Evolutionary conservation across 2,329 filamentous ascomycete species (phyloP), one percentile per base, ranked within the genome.

Genomic region (Pyrenochaeta sp.): DNA sequence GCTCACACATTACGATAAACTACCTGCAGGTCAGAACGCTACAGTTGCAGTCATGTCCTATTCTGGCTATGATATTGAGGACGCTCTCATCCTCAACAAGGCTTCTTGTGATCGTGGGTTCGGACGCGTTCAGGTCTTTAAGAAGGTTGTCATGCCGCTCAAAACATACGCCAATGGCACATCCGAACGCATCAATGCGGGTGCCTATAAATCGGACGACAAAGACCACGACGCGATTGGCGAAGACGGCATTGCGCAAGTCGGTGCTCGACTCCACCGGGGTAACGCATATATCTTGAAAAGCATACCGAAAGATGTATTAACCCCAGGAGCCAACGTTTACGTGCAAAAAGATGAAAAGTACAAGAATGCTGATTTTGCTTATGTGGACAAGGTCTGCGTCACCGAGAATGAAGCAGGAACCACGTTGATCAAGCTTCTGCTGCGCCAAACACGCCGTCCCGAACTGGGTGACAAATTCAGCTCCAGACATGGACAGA

Each of bases 21-120:
- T 99, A 10, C 94, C 94, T 0, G 94, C 94, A 4, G 94, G 94
- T 0, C 94, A 99, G 67, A 97, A 96, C 51, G 95, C 94, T 4
- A 96, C 90, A 1, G 94, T 99, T 18, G 94, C 96, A 5, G 94
- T 99, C 74, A 99, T 99, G 94, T 97, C 92, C 35, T 99, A 94
- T 74, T 97, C 93, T 8, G 94, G 94, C 17, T 99, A 99, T 74
- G 94, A 99, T 84, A 99, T 99, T 59, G 94, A 99, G 78, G 94
- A 99, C 79, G 94, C 94, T 7, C 80, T 99, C 13, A 93, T 99
- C 2, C 72, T 99, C 49, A 99, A 99, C 77, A 97, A 96, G 76
- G 92, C 91, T 7, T 96, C 92, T 0, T 87, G 91, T 45, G 95
- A 99, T 62, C 84, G 94, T 61, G 95, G 94, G 4, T 99, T 97